phyloP scores from a whole-genome alignment of 257 asterid genomes.

The Ballota nigra region DNA sequence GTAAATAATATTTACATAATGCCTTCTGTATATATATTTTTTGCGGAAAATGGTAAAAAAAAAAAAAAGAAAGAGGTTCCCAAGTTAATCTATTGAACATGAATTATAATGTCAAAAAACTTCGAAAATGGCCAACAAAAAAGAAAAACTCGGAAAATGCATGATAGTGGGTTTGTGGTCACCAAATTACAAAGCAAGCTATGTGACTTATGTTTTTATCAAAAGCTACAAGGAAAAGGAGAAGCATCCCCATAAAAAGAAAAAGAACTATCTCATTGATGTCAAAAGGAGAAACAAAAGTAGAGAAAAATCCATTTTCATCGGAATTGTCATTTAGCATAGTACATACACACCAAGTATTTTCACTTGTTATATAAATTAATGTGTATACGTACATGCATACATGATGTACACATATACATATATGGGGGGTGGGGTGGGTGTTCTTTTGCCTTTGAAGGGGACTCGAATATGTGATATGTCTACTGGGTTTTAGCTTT shows the following conservation, averaged over 20 bases:
- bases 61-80: not conserved
- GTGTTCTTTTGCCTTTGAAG: slow-evolving; percentile 20
- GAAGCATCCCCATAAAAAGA: slow-evolving; percentile 38
- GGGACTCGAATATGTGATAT: slow-evolving; percentile 25
- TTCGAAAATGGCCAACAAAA: too few relatives aligned
- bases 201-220: slow-evolving; percentile 30
- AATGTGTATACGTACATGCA: not conserved
- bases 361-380: not conserved
- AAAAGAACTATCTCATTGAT: slow-evolving; percentile 41
- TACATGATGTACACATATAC: not conserved
- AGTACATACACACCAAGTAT: not conserved
- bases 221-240: slow-evolving; percentile 48
- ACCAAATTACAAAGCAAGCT: slow-evolving; percentile 39
- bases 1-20: too few relatives aligned
- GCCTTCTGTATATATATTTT: too few relatives aligned
- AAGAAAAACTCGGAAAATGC: not conserved
- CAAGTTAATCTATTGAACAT: not conserved
- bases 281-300: slow-evolving; percentile 38
- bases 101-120: not conserved
- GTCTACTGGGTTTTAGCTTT: slow-evolving; percentile 23
- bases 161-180: slow-evolving; percentile 64
- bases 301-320: slow-evolving; percentile 16
- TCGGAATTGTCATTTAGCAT: slow-evolving; percentile 19
- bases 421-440: not conserved
- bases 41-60: too few relatives aligned